A percentile compares a stretch with the other conserved stretches of the same genome.
Conservation (phyloP, 257 asterid genomes). For the Galeopsis tetrahit region DNA sequence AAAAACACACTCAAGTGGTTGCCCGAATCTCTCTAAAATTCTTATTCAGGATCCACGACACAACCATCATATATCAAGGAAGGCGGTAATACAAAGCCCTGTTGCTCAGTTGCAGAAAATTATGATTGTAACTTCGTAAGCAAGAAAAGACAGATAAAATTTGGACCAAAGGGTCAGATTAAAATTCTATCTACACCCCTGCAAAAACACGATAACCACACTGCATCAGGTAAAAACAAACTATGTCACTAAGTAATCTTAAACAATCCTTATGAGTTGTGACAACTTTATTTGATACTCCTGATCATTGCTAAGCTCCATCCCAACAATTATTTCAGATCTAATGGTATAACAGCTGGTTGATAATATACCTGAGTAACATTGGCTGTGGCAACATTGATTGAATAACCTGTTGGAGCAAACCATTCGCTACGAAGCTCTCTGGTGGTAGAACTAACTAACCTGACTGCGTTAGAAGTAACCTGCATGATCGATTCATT, state of each 20-base stretch:
- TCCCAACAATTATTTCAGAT: constrained; percentile 12
- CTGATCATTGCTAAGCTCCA: background rate
- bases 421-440: constrained; percentile 76
- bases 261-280: constrained; percentile 7
- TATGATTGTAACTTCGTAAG: background rate
- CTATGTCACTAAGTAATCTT: background rate
- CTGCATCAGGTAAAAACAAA: background rate
- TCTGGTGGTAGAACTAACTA: constrained; percentile 79
- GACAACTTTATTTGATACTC: constrained; percentile 8
- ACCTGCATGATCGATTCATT: constrained; percentile 54
- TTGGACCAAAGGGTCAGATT: background rate
- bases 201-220: background rate
- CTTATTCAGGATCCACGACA: background rate
- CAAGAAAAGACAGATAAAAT: background rate
- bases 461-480: constrained; percentile 74
- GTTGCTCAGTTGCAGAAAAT: background rate
- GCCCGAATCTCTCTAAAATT: background rate
- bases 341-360: constrained; percentile 20
- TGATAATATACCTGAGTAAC: constrained; percentile 70
- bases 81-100: background rate
- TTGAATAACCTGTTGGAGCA: constrained; percentile 77
- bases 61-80: constrained; percentile 1
- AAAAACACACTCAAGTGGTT: background rate
- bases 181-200: constrained; percentile 2
- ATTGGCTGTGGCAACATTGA: constrained; percentile 96